These are phyloP conservation scores for Nyctanthes arbortristis DNA, from an alignment of 257 asterid species.

Conservation along the genomic window DNA sequence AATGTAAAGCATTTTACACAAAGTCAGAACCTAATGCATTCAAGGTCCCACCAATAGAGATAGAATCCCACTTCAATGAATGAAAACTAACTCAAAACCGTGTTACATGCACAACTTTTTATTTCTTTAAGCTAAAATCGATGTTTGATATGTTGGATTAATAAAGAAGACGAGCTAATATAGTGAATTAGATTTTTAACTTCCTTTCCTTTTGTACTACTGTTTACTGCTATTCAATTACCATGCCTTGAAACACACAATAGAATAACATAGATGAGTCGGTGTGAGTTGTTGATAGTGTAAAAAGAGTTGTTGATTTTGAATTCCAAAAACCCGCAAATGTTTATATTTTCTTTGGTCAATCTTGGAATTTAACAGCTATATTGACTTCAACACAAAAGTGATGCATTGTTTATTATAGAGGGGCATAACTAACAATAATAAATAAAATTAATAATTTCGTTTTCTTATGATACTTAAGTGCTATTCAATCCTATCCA, in stretches of 20 bases:
- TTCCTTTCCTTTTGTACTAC: too few relatives aligned
- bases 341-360: neutral
- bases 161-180: neutral
- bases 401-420: too few relatives aligned
- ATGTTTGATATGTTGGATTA: neutral
- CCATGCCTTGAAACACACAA: too few relatives aligned
- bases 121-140: neutral
- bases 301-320: neutral
- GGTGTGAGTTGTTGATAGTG: too few relatives aligned
- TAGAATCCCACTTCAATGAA: neutral
- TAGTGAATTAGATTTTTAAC: neutral
- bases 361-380: neutral
- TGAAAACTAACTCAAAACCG: neutral
- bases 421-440: too few relatives aligned
- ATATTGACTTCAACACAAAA: neutral
- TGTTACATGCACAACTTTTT: neutral
- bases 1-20: conserved; percentile 3
- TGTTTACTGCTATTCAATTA: too few relatives aligned
- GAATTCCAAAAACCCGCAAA: neutral
- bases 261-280: too few relatives aligned
- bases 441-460: too few relatives aligned
- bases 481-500: too few relatives aligned
- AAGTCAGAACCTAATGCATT: conserved; percentile 6
- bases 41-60: neutral
- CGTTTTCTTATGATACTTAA: too few relatives aligned